Evolutionary conservation across 2,329 filamentous ascomycete genomes (phyloP).

Genomic region (Colletotrichum zoysiae): DNA sequence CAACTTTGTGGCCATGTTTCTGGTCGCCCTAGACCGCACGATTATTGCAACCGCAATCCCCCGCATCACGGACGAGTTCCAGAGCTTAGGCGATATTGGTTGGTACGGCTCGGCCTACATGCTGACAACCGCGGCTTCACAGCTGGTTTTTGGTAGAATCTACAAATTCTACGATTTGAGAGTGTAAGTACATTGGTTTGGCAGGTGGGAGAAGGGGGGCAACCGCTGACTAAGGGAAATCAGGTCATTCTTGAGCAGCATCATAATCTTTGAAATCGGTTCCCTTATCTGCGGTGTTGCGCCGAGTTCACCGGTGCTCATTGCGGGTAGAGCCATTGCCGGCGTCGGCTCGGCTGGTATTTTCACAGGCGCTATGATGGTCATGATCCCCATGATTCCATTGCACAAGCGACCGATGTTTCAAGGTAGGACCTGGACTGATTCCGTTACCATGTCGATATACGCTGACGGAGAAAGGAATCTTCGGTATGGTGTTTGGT

Average conservation of each 20-base stretch:
- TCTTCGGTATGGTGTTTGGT: conserved; percentile 69
- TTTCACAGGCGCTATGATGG: conserved; percentile 68
- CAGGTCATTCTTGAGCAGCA: conserved; percentile 60
- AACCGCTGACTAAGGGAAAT: background rate
- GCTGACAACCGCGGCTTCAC: conserved; percentile 68
- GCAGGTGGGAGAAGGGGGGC: background rate
- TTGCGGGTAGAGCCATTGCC: conserved; percentile 68
- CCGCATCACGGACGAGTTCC: conserved; percentile 68
- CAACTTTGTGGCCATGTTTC: conserved; percentile 67
- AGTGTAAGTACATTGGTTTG: conserved; percentile 50
- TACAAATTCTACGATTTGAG: conserved; percentile 65
- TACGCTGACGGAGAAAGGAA: conserved; percentile 45
- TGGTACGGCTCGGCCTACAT: conserved; percentile 75
- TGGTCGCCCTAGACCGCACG: conserved; percentile 70
- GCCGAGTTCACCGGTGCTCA: conserved; percentile 65
- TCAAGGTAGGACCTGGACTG: conserved; percentile 53
- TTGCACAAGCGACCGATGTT: conserved; percentile 71
- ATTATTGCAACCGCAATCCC: conserved; percentile 69
- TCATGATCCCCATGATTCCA: conserved; percentile 70
- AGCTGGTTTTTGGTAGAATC: conserved; percentile 62
- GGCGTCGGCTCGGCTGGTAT: conserved; percentile 69
- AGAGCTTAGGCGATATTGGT: conserved; percentile 70
- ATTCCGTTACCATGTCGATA: background rate
- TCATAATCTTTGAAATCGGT: conserved; percentile 67
- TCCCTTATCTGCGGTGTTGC: conserved; percentile 68